These are phyloP conservation scores for Colletotrichum destructivum DNA, from an alignment of 2,329 filamentous ascomycete species.

Conservation along the genomic window DNA sequence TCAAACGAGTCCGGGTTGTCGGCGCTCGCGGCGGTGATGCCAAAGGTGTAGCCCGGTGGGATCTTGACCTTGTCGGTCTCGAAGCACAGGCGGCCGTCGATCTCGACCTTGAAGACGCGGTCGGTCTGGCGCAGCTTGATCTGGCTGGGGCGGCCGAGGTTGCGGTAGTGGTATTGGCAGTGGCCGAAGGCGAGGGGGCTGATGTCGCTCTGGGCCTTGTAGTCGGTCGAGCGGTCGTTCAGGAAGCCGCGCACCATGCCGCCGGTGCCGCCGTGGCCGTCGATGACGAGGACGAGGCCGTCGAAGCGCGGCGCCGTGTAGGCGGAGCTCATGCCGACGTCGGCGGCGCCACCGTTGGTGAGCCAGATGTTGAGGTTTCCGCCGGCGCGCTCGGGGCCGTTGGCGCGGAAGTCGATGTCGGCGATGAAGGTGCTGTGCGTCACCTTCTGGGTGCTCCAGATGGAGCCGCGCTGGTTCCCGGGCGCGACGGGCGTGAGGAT, in stretches of 20 bases:
- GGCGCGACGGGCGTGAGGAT: constrained; percentile 92
- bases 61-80: constrained; percentile 84
- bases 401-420: constrained; percentile 90
- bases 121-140: constrained; percentile 79
- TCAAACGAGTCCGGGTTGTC: constrained; percentile 97
- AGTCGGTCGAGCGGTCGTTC: constrained; percentile 90
- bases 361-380: constrained; percentile 98
- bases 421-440: constrained; percentile 81
- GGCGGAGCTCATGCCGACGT: constrained; percentile 81
- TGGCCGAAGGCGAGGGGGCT: constrained; percentile 93
- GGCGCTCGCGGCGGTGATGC: constrained; percentile 88
- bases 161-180: constrained; percentile 92
- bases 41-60: constrained; percentile 86
- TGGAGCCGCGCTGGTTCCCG: constrained; percentile 85
- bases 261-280: constrained; percentile 82
- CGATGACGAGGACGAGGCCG: constrained; percentile 88
- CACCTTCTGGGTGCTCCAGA: constrained; percentile 81
- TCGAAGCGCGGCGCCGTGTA: constrained; percentile 91
- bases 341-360: constrained; percentile 75
- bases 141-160: constrained; percentile 86
- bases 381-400: constrained; percentile 85
- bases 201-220: constrained; percentile 80
- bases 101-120: constrained; percentile 79
- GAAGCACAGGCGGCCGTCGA: constrained; percentile 89
- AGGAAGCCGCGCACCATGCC: constrained; percentile 93